A percentile compares a stretch with the other conserved stretches of the same genome.
These are phyloP conservation scores for Vachellia pachyceras DNA, from an alignment of 306 rosid genomes.

Conservation along the genomic window DNA sequence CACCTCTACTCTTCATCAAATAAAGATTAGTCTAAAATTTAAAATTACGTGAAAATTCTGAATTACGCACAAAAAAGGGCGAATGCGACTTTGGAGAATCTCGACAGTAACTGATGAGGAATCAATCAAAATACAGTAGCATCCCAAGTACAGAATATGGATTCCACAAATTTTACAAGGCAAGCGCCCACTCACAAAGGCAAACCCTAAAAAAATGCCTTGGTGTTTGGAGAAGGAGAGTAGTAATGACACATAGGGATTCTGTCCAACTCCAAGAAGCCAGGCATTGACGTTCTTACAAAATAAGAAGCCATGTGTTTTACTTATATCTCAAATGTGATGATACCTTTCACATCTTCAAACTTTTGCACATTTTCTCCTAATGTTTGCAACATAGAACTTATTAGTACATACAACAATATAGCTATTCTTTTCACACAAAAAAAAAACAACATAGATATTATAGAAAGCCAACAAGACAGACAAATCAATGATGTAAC, in stretches of 20 bases:
- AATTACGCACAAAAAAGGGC: background rate
- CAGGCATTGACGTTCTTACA: conserved; percentile 30
- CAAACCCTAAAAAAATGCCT: conserved; percentile 49
- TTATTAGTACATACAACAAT: background rate
- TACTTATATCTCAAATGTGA: conserved; percentile 41
- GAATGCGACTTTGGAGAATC: background rate
- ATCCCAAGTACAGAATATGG: conserved; percentile 26
- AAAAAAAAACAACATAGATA: no score
- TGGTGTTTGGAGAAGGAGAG: conserved; percentile 42
- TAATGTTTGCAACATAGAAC: background rate
- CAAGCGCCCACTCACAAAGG: conserved; percentile 52
- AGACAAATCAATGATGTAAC: background rate
- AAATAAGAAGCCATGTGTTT: conserved; percentile 45
- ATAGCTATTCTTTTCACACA: conserved; percentile 7
- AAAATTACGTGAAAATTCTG: no score
- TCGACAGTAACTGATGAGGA: background rate
- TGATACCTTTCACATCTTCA: conserved; percentile 12
- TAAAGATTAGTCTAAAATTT: no score
- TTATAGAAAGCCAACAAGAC: conserved; percentile 29
- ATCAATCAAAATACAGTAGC: conserved; percentile 29
- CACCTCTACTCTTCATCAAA: no score
- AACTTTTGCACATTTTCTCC: conserved; percentile 1
- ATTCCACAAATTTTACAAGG: conserved; percentile 31
- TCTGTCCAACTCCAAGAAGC: conserved; percentile 35
- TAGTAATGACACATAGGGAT: conserved; percentile 1